Percentiles rank a stretch among this genome's conserved stretches.
Evolutionary conservation across 2,329 filamentous ascomycete genomes (phyloP).

Genomic region (Rhytidhysteron rufulum): DNA sequence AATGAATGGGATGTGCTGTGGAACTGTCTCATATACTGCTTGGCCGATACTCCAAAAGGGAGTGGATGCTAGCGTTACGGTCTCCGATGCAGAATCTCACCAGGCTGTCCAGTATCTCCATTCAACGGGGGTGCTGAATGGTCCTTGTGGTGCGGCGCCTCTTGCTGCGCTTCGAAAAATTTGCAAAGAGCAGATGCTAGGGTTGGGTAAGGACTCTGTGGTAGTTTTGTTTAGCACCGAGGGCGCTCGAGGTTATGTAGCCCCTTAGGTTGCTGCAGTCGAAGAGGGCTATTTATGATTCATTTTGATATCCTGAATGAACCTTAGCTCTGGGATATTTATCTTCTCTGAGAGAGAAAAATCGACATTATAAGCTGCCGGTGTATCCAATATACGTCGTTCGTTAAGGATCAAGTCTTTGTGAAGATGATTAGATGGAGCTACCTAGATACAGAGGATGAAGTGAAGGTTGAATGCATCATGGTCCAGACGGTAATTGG

Average conservation of each 20-base stretch:
- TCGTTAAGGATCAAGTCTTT: too few species aligned
- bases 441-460: too few species aligned
- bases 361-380: too few species aligned
- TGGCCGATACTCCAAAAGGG: constrained; percentile 59
- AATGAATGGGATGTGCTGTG: constrained; percentile 72
- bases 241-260: constrained; percentile 52
- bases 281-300: too few species aligned
- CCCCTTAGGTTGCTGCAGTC: neutral
- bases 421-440: too few species aligned
- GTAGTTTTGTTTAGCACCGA: constrained; percentile 67
- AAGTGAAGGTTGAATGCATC: too few species aligned
- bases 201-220: constrained; percentile 47
- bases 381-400: too few species aligned
- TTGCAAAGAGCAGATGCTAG: constrained; percentile 27
- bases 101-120: constrained; percentile 53
- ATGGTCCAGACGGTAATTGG: too few species aligned
- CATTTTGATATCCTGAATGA: too few species aligned
- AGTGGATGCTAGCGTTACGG: constrained; percentile 57
- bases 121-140: constrained; percentile 45
- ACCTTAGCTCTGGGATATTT: too few species aligned
- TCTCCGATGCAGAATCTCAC: constrained; percentile 63
- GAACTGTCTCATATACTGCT: constrained; percentile 61
- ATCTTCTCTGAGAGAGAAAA: too few species aligned
- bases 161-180: constrained; percentile 56
- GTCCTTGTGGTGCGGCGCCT: constrained; percentile 61